Percentiles rank a stretch among this genome's conserved stretches.
Evolutionary conservation across 148 eudicot species (phyloP).

Genomic region (Nyssa sinensis): DNA sequence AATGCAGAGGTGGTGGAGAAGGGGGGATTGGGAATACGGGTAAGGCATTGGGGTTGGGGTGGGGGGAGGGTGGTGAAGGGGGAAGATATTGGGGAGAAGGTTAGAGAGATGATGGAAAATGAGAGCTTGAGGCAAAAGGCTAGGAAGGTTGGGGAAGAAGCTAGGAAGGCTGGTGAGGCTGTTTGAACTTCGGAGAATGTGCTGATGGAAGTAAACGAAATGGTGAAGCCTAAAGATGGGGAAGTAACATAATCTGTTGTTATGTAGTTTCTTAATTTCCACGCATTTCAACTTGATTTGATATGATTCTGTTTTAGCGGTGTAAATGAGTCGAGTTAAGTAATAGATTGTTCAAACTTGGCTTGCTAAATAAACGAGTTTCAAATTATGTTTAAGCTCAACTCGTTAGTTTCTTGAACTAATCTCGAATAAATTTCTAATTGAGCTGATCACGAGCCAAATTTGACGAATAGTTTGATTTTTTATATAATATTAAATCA

Average conservation of each 20-base stretch:
- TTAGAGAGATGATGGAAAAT: constrained; percentile 15
- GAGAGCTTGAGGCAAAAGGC: constrained; percentile 2
- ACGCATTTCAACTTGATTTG: too few species aligned
- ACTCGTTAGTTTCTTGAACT: too few species aligned
- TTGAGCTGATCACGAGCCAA: too few species aligned
- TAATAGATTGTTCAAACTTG: too few species aligned
- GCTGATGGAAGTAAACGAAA: constrained; percentile 12
- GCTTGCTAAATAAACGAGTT: too few species aligned
- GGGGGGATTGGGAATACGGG: constrained; percentile 16
- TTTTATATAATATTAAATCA: too few species aligned
- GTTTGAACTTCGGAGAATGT: constrained; percentile 20
- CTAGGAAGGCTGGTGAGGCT: constrained; percentile 11
- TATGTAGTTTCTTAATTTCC: background rate
- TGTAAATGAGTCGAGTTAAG: too few species aligned
- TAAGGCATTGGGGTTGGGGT: constrained; percentile 14
- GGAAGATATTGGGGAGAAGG: constrained; percentile 10
- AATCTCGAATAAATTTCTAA: too few species aligned
- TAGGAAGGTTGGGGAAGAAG: constrained; percentile 10
- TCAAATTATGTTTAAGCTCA: too few species aligned
- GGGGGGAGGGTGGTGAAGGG: constrained; percentile 10
- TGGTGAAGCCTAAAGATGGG: constrained; percentile 8
- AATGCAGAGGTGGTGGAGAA: too few species aligned
- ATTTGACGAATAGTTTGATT: too few species aligned
- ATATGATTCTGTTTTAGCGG: too few species aligned
- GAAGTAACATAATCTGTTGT: background rate